These are phyloP conservation scores for Barnettozyma sp. DNA, from an alignment of 805 yeast genomes.

Conservation along the genomic window DNA sequence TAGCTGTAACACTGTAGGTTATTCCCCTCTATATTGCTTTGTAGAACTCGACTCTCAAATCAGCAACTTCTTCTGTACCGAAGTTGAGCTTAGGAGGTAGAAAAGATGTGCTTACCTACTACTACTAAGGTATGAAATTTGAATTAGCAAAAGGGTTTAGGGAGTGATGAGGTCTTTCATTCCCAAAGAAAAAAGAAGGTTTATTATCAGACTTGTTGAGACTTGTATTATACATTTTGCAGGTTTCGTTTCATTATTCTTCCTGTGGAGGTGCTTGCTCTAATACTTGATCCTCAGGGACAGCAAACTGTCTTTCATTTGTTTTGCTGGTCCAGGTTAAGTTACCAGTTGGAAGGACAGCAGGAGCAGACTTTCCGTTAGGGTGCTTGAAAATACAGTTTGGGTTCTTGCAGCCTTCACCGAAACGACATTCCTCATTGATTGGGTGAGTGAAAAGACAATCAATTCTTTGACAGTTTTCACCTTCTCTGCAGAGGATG, in stretches of 20 bases:
- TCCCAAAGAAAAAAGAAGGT: too few relatives aligned
- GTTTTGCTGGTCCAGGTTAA: constrained; percentile 32
- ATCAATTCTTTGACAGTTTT: constrained; percentile 68
- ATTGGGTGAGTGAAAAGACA: constrained; percentile 82
- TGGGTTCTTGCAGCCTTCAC: constrained; percentile 62
- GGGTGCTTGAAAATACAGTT: constrained; percentile 77
- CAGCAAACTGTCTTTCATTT: constrained; percentile 66
- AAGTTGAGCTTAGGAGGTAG: too few relatives aligned
- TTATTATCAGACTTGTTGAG: too few relatives aligned
- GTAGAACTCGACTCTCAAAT: not conserved
- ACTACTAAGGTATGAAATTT: too few relatives aligned
- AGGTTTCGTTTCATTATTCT: too few relatives aligned
- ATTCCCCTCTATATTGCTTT: not conserved
- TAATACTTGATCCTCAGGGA: constrained; percentile 64
- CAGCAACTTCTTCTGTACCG: too few relatives aligned
- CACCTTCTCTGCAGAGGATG: constrained; percentile 77
- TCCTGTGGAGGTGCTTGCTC: constrained; percentile 56
- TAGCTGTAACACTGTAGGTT: not conserved
- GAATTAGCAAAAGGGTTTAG: too few relatives aligned
- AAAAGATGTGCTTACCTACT: too few relatives aligned
- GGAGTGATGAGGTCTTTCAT: too few relatives aligned
- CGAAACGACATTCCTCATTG: constrained; percentile 74
- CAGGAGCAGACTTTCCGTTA: constrained; percentile 47
- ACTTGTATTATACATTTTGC: too few relatives aligned
- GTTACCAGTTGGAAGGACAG: constrained; percentile 16